Base-by-base conservation (phyloP, 2,329 filamentous ascomycete genomes). In the Fusarium sororula region DNA sequence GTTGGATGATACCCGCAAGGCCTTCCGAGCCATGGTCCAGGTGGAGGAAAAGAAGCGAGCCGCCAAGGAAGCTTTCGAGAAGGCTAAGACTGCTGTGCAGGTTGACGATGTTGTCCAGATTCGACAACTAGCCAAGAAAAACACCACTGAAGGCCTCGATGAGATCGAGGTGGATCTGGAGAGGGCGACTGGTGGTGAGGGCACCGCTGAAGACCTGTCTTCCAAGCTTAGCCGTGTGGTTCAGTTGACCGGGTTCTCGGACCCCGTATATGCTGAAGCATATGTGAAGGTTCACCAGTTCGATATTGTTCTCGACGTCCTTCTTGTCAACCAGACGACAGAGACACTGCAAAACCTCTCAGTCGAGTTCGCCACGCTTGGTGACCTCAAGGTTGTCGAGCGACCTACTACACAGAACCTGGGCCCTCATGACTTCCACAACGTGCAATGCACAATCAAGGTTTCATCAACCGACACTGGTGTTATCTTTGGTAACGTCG, bases 201-300 rank as follows among this genome's bases (percentile, higher is more conserved):
- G 91, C 22, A 90, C 86, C 4, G 88, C 93, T 5, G 96, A 98
- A 81, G 95, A 98, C 74, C 87, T 98, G 6, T 93, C 94, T 18
- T 98, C 95, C 62, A 99, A 99, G 84, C 90, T 99, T 70, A 98
- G 93, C 85, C 91, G 96, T 20, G 96, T 99, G 42, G 96, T 99
- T 28, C 96, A 99, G 83, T 90, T 99, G 51, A 99, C 96, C 24
- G 96, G 96, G 70, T 99, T 99, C 88, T 98, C 96, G 0, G 96
- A 99, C 80, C 93, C 96, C 3, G 96, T 99, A 20, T 99, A 99
- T 79, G 96, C 94, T n/a, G 96, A 99, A 84, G 96, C 96, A 10
- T 99, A 99, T 79, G 96, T 99, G 80, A 98, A 97, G 82, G 96
- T 99, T 15, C 95, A 98, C 82, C 96, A 99, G 82, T 99, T 99